These are phyloP conservation scores for Nothopassalora personata DNA, from an alignment of 2,329 filamentous ascomycete species.

Conservation along the genomic window DNA sequence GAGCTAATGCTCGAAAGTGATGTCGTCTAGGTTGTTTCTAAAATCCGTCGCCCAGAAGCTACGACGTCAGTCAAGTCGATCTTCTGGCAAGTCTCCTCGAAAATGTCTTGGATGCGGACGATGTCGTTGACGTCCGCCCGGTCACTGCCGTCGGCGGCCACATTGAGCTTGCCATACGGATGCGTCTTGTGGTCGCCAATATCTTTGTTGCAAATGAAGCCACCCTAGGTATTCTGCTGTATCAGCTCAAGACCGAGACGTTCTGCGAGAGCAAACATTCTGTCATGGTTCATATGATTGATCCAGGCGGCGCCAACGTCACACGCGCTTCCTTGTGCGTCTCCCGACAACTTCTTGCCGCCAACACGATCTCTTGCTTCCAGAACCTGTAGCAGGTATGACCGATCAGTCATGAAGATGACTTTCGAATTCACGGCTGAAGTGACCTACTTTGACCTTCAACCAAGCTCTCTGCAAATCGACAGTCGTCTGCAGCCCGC, in stretches of 20 bases:
- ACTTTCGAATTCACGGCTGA: neutral
- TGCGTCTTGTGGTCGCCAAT: constrained; percentile 33
- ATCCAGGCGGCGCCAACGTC: constrained; percentile 58
- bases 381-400: constrained; percentile 13
- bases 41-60: constrained; percentile 23
- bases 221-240: constrained; percentile 46
- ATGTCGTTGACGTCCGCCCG: constrained; percentile 24
- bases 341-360: constrained; percentile 45
- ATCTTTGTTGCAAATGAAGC: constrained; percentile 39
- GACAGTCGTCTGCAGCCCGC: constrained; percentile 29
- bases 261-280: constrained; percentile 40
- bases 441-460: constrained; percentile 13
- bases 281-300: constrained; percentile 51
- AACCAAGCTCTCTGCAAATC: constrained; percentile 26
- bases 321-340: constrained; percentile 32
- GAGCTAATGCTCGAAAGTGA: constrained; percentile 39
- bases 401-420: neutral
- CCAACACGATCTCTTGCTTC: constrained; percentile 34
- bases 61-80: constrained; percentile 23
- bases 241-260: constrained; percentile 42
- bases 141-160: constrained; percentile 10
- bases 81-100: constrained; percentile 38
- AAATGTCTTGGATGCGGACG: constrained; percentile 33
- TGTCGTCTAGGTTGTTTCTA: constrained; percentile 30
- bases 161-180: constrained; percentile 30